Percentiles rank a stretch among this genome's conserved stretches.
phyloP scores from a whole-genome alignment of 2,329 filamentous ascomycete species.

The Rutstroemia sp. region DNA sequence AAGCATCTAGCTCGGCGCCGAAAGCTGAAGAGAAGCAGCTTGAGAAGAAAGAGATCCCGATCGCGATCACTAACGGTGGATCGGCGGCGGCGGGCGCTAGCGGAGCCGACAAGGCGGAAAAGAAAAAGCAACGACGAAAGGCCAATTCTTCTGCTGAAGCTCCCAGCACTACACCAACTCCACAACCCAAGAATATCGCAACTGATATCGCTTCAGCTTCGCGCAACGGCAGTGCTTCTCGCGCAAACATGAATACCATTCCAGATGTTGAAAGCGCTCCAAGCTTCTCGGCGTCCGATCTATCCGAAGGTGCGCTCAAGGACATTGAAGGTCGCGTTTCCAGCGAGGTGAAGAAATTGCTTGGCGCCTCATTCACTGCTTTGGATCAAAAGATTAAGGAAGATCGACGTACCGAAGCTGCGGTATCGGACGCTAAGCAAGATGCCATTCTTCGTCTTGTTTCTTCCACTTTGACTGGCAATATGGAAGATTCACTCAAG shows the following conservation, averaged over 20 bases:
- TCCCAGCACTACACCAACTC: constrained; percentile 14
- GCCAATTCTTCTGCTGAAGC: constrained; percentile 35
- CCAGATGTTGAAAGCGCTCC: constrained; percentile 12
- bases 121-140: constrained; percentile 63
- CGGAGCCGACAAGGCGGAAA: constrained; percentile 51
- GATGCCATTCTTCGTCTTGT: constrained; percentile 62
- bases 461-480: constrained; percentile 60
- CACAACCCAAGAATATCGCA: constrained; percentile 24
- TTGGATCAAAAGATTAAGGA: constrained; percentile 58
- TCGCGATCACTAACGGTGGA: constrained; percentile 19
- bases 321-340: constrained; percentile 41
- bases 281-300: constrained; percentile 12
- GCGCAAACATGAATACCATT: constrained; percentile 14
- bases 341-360: constrained; percentile 39
- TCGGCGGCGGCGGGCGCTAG: constrained; percentile 16
- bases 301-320: constrained; percentile 40
- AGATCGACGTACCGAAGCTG: constrained; percentile 59
- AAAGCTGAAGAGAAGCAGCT: constrained; percentile 33
- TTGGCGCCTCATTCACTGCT: constrained; percentile 52
- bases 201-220: constrained; percentile 26
- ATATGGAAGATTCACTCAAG: constrained; percentile 45
- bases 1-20: constrained; percentile 13
- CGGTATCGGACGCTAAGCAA: constrained; percentile 56
- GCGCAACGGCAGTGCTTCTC: constrained; percentile 22
- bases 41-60: constrained; percentile 25